Conservation (phyloP, 352 stramenopile species). For the Pythium periplocum region DNA sequence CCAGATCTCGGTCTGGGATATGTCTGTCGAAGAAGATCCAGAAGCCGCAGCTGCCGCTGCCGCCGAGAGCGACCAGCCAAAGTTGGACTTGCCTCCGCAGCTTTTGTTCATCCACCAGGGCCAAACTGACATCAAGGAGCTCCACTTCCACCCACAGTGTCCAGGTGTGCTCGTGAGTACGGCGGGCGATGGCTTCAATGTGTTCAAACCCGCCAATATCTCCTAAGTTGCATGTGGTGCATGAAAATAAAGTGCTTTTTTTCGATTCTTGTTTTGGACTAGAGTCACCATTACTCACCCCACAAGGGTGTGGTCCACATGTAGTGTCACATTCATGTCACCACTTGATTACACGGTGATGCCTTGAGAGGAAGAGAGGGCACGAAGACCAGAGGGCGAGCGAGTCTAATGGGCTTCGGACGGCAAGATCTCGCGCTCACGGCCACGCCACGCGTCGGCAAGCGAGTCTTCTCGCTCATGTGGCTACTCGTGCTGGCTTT, state of each 20-base stretch:
- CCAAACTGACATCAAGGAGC: conserved; percentile 98
- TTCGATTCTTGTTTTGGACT: too few species aligned
- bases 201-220: conserved; percentile 97
- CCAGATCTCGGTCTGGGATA: conserved; percentile 98
- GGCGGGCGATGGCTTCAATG: conserved; percentile 95
- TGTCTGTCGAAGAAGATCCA: conserved; percentile 98
- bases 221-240: conserved; percentile 46
- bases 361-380: too few species aligned
- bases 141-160: conserved; percentile 99
- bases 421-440: too few species aligned
- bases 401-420: too few species aligned
- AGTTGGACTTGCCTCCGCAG: conserved; percentile 94
- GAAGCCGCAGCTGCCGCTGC: conserved; percentile 45
- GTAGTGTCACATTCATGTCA: too few species aligned
- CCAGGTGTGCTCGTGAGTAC: conserved; percentile 96
- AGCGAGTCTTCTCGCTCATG: too few species aligned
- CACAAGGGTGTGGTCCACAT: too few species aligned
- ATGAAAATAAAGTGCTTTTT: background rate
- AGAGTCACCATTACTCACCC: too few species aligned
- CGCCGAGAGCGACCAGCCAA: conserved; percentile 40
- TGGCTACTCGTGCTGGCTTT: too few species aligned
- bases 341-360: too few species aligned
- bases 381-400: too few species aligned
- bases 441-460: too few species aligned
- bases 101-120: conserved; percentile 99